These are phyloP conservation scores for Oryza meyeriana DNA, from an alignment of 176 grass and related monocot species.

Conservation along the genomic window DNA sequence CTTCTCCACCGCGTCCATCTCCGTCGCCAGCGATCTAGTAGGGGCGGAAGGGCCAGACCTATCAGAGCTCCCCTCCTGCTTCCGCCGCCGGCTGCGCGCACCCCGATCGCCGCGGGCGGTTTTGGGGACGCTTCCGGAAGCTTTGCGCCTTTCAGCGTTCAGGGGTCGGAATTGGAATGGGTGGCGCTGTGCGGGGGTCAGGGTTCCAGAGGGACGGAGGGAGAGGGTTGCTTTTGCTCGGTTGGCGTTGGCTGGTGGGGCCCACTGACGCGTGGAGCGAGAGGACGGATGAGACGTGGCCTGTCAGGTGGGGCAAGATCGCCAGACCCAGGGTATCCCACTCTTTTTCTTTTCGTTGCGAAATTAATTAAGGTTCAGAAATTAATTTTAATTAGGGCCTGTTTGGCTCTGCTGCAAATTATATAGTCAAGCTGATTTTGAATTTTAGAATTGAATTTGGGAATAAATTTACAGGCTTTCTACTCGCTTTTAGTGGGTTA, in stretches of 20 bases:
- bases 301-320: background rate
- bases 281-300: background rate
- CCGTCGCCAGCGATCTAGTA: background rate
- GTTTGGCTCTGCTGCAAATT: no score
- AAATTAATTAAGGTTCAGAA: no score
- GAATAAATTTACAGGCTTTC: no score
- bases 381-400: no score
- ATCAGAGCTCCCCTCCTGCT: background rate
- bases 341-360: background rate
- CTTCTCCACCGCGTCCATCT: slow-evolving; percentile 50
- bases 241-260: background rate
- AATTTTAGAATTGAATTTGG: no score
- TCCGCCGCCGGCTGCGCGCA: background rate
- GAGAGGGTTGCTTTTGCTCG: background rate
- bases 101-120: background rate
- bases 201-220: background rate
- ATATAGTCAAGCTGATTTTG: no score
- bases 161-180: background rate
- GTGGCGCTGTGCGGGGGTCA: background rate
- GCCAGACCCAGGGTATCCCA: no score
- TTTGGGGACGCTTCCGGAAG: slow-evolving; percentile 36
- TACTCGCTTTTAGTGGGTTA: no score
- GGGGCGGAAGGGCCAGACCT: background rate
- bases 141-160: slow-evolving; percentile 4
- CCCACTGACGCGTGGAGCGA: slow-evolving; percentile 26